Base-by-base conservation (phyloP, 768 basidiomycete genomes). In the Hericium erinaceus region DNA sequence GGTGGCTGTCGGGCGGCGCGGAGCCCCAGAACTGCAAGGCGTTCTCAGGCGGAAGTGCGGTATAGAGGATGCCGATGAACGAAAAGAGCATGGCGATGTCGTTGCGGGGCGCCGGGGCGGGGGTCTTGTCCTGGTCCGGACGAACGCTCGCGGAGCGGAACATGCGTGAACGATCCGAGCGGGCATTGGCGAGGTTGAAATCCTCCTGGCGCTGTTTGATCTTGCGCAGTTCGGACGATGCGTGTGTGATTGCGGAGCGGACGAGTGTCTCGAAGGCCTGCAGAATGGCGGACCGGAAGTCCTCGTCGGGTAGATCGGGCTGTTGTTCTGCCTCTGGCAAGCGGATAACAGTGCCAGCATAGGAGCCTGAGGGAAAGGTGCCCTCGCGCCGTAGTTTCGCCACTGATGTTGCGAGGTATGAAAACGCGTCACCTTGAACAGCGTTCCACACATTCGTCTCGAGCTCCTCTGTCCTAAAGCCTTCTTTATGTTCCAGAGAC, bases 181-280 rank as follows among this genome's bases (percentile, higher is more conserved):
- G 79, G 22, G 80, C 80, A 60, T 75, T 83, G 0, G 87, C 84
- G 48, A 91, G 75, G 3, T 86, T 76, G 24, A 86, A 69, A 66
- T 97, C 93, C 69, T 95, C 93, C 67, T 97, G 94, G 33, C 87
- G 74, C 61, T 93, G 89, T 65, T 92, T 91, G 68, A 97, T 87
- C 69, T 90, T 90, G 39, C 87, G 80, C 39, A 90, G 75, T 68
- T 89, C 88, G 0, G 89, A 89, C 7, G 87, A 88, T 2, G 89
- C 87, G 59, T 88, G 84, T 0, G 80, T 83, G 66, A 91, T 83
- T 28, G 89, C 70, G 7, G 83, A 83, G 48, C 86, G 79, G 24
- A 94, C 70, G 12, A 93, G 80, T 0, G 75, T 74, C 66, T 94
- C 93, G 60, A 89, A 84, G 6, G 79, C 76, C 37, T 78, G 72